Evolutionary conservation across 345 rosid species (phyloP).

Genomic region (Brassica napus): DNA sequence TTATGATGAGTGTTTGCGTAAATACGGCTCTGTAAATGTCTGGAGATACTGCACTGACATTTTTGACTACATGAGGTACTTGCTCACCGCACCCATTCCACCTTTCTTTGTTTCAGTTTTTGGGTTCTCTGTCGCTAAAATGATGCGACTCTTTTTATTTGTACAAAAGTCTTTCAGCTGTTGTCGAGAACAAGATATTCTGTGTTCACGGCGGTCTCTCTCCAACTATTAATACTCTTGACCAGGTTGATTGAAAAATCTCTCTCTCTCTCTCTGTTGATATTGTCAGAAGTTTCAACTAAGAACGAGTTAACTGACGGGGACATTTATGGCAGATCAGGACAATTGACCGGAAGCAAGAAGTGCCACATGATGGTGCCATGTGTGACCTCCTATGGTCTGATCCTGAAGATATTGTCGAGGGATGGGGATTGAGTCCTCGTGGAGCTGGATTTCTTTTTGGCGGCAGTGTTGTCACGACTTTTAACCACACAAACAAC

Average conservation of each 20-base stretch:
- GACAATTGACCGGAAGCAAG: constrained; percentile 92
- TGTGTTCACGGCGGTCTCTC: constrained; percentile 99
- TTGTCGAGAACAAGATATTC: constrained; percentile 87
- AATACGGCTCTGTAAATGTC: constrained; percentile 90
- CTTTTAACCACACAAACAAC: constrained; percentile 82
- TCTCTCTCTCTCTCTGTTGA: neutral
- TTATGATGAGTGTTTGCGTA: constrained; percentile 93
- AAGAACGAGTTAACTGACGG: neutral
- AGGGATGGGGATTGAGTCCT: constrained; percentile 98
- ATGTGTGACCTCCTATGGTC: constrained; percentile 99
- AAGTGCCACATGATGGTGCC: constrained; percentile 99
- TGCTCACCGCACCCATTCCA: constrained; percentile 20
- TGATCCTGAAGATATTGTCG: constrained; percentile 96
- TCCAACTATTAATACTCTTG: constrained; percentile 81
- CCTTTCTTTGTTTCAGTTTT: neutral
- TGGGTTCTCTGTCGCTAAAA: neutral
- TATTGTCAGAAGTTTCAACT: constrained; percentile 13
- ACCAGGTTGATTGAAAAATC: constrained; percentile 62
- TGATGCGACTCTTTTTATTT: neutral
- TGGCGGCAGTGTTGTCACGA: constrained; percentile 78
- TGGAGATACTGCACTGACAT: constrained; percentile 98
- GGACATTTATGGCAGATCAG: constrained; percentile 60
- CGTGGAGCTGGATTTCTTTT: constrained; percentile 95
- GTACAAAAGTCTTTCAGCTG: constrained; percentile 74
- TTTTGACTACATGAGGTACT: constrained; percentile 89